Evolutionary conservation across 495 filamentous ascomycete species (phyloP).

Genomic region (Penicillium cinerascens): DNA sequence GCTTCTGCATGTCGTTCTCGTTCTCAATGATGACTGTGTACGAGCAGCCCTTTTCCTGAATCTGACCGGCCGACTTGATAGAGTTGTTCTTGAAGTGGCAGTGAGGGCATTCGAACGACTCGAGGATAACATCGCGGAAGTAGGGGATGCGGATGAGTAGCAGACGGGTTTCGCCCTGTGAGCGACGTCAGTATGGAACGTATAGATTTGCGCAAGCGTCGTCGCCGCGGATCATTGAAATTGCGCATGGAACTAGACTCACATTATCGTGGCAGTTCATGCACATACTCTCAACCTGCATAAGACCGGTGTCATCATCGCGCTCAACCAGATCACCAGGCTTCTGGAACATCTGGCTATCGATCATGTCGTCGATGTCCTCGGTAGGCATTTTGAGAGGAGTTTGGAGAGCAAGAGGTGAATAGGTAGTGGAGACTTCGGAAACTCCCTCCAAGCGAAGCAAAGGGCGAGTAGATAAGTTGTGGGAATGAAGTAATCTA

Average conservation of each 20-base stretch:
- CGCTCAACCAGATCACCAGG: constrained; percentile 42
- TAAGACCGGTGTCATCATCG: constrained; percentile 45
- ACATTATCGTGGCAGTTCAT: constrained; percentile 86
- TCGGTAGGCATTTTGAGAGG: constrained; percentile 32
- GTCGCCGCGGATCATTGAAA: no score
- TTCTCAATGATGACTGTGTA: constrained; percentile 71
- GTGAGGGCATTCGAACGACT: constrained; percentile 89
- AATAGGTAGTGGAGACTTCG: not conserved
- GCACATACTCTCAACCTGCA: constrained; percentile 63
- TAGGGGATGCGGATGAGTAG: constrained; percentile 88
- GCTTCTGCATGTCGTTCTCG: constrained; percentile 71
- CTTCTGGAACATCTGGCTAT: constrained; percentile 41
- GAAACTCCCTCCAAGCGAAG: not conserved
- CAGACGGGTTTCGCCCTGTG: constrained; percentile 76
- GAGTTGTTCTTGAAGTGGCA: constrained; percentile 88
- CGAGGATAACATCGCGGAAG: constrained; percentile 94
- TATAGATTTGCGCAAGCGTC: not conserved
- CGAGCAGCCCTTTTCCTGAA: constrained; percentile 81
- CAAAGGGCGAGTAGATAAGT: not conserved
- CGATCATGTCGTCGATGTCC: constrained; percentile 15
- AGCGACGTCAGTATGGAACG: not conserved
- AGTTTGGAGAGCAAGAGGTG: not conserved
- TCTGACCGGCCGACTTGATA: constrained; percentile 82
- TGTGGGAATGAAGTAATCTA: constrained; percentile 3
- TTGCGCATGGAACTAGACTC: constrained; percentile 14